Conservation (phyloP, 108 stramenopile genomes). For the Cyclotella baltica region DNA sequence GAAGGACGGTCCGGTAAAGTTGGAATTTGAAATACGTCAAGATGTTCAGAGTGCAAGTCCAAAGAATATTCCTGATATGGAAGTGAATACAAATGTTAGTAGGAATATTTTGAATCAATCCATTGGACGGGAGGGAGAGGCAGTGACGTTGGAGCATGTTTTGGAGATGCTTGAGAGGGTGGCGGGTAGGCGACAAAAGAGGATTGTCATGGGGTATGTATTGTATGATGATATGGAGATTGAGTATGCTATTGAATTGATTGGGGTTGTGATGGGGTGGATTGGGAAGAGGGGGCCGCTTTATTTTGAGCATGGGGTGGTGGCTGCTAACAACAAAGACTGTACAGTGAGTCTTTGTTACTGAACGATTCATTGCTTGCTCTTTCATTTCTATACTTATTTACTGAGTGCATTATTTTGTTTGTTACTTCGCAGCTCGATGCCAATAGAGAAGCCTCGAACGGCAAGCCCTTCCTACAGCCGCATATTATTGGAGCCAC, state of each 20-base stretch:
- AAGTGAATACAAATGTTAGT: background rate
- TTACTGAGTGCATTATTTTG: no score
- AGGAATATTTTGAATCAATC: background rate
- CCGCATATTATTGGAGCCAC: background rate
- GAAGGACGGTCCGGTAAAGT: slow-evolving; percentile 2
- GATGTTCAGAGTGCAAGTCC: slow-evolving; percentile 2
- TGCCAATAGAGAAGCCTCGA: no score
- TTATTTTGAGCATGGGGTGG: slow-evolving; percentile 13
- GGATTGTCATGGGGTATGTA: no score
- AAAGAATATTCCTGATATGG: background rate
- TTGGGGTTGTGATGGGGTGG: background rate
- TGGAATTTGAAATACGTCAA: slow-evolving; percentile 11
- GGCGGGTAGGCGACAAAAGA: background rate
- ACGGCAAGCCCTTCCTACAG: no score
- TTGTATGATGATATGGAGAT: background rate
- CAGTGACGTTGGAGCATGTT: slow-evolving; percentile 7
- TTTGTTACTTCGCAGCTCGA: no score
- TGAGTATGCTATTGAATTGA: slow-evolving; percentile 6
- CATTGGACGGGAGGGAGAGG: slow-evolving; percentile 3
- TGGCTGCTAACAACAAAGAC: background rate
- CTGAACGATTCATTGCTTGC: background rate
- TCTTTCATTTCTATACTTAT: background rate
- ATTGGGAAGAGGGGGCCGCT: slow-evolving; percentile 10
- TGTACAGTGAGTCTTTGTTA: background rate
- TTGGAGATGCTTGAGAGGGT: background rate